phyloP scores from a whole-genome alignment of 2,329 filamentous ascomycete species.

The Atkinsonella texensis region DNA sequence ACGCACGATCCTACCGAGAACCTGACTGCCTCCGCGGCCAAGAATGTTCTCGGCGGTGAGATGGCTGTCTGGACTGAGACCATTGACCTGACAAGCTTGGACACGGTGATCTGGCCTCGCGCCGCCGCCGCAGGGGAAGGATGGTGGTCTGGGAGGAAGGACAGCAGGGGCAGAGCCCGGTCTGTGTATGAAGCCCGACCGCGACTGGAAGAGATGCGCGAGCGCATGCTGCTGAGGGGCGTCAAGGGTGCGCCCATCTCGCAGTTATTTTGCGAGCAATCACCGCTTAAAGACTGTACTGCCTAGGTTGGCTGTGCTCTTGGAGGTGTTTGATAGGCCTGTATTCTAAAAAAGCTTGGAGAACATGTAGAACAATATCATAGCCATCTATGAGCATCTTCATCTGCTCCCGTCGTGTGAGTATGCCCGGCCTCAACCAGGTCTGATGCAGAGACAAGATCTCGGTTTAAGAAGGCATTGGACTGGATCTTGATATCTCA shows the following conservation, averaged over 20 bases:
- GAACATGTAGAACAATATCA: no score
- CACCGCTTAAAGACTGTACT: background rate
- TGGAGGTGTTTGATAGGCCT: background rate
- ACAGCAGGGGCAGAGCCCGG: conserved; percentile 54
- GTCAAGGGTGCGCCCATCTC: conserved; percentile 53
- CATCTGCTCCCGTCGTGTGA: no score
- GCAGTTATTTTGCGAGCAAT: conserved; percentile 61
- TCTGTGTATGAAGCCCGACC: conserved; percentile 59
- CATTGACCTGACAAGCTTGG: conserved; percentile 62
- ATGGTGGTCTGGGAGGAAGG: conserved; percentile 63
- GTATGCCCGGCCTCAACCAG: no score
- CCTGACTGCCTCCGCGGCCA: conserved; percentile 46
- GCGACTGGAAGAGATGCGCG: conserved; percentile 62
- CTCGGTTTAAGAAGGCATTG: no score
- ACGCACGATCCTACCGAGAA: conserved; percentile 60
- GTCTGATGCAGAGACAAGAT: no score
- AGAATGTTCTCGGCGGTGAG: conserved; percentile 70
- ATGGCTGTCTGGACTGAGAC: conserved; percentile 73
- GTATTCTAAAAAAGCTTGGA: no score
- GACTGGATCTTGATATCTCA: no score
- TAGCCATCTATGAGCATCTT: no score
- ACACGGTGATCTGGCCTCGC: conserved; percentile 68
- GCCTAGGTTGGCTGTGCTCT: background rate
- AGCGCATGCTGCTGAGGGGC: conserved; percentile 59
- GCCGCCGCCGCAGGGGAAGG: conserved; percentile 64